Percentiles rank a stretch among this genome's conserved stretches.
Conservation (phyloP, 2,329 filamentous ascomycete species). For the Botrytis elliptica region DNA sequence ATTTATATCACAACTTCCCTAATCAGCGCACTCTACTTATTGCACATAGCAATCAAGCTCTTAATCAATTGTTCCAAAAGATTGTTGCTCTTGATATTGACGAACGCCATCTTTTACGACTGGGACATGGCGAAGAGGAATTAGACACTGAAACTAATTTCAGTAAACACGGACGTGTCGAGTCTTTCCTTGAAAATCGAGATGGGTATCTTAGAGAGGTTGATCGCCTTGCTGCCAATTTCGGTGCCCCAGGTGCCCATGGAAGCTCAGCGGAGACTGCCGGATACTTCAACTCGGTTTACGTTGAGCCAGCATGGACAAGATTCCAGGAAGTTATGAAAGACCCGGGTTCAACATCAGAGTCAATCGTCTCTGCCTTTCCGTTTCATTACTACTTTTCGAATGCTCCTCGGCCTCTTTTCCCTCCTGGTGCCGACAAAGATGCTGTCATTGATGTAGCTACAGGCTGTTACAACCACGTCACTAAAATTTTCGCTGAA, state of each 20-base stretch:
- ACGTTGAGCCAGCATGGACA: slow-evolving; percentile 83
- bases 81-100: slow-evolving; percentile 97
- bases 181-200: slow-evolving; percentile 90
- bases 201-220: slow-evolving; percentile 78
- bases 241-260: slow-evolving; percentile 89
- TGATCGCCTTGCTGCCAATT: slow-evolving; percentile 77
- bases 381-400: slow-evolving; percentile 88
- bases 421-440: slow-evolving; percentile 64
- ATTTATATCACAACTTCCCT: slow-evolving; percentile 98
- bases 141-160: slow-evolving; percentile 82
- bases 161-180: slow-evolving; percentile 91
- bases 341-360: slow-evolving; percentile 53
- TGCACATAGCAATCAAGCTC: slow-evolving; percentile 94
- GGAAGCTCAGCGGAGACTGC: slow-evolving; percentile 95
- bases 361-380: slow-evolving; percentile 70
- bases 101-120: slow-evolving; percentile 83
- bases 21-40: slow-evolving; percentile 87
- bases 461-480: slow-evolving; percentile 82
- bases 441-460: slow-evolving; percentile 73
- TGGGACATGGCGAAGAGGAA: slow-evolving; percentile 95
- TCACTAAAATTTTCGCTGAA: slow-evolving; percentile 86
- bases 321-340: slow-evolving; percentile 71
- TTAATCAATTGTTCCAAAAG: slow-evolving; percentile 97
- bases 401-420: slow-evolving; percentile 82
- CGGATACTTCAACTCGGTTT: slow-evolving; percentile 93